Base-by-base conservation (phyloP, 2,329 filamentous ascomycete genomes). In the Scleromitrula shiraiana region DNA sequence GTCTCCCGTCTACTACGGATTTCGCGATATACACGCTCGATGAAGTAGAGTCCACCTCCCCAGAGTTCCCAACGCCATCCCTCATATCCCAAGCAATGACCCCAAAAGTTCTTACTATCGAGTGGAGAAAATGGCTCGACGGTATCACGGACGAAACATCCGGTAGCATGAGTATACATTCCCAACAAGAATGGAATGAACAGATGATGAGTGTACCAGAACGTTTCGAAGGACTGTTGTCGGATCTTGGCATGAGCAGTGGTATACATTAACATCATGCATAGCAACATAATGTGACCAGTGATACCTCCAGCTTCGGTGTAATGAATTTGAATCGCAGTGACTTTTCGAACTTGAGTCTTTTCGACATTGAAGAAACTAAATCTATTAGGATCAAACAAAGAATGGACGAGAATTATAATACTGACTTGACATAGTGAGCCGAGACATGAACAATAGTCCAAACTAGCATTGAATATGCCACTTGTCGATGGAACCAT, bases 201-300 rank as follows among this genome's bases (percentile, higher is more conserved):
- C n/a, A 98, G 78, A 62, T 98, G 93, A 68, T 98, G 93, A 0
- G 89, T 95, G 69, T 98, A 98, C 93, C 93, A 98, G 66, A 98
- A 98, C 0, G 91, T 94, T 70, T 98, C 93, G 64, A 90, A 98
- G 0, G 88, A 95, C 65, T 98, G 93, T 65, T 97, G 91, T 46
- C 93, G 85, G 56, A 98, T 97, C 57, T 88, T 85, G 60, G 85
- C 78, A 64, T 98, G 93, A 2, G 93, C 85, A 0, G 90, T 96
- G 1, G 93, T 98, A 70, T 95, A 98, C 76, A 98, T 98, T 54
- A 98, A 71, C 54, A 98, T 72, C 93, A 98, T 98, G 76, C 90
- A 97, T n/a, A 98, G 75, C 22, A 97, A 78, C 93, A 98, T 98
- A 53, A 96, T 78, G 67, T 98, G 93, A 6, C 93, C 93, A 2